Conservation (phyloP, 805 yeast genomes). For the Wickerhamiella lipophila region DNA sequence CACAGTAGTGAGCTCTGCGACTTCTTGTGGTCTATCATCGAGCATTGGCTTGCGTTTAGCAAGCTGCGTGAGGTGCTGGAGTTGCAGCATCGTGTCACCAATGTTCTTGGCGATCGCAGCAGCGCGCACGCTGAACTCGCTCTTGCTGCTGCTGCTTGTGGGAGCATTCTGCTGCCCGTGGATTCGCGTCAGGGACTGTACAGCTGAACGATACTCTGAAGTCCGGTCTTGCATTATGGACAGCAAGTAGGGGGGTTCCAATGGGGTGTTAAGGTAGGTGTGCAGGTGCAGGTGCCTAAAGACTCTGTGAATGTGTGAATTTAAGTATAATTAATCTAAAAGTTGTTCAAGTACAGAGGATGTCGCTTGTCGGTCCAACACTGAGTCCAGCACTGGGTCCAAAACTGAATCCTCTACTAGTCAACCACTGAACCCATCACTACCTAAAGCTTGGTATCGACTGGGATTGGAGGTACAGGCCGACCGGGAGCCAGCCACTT, state of each 20-base stretch:
- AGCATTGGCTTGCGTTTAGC: conserved; percentile 86
- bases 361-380: too few relatives aligned
- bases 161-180: conserved; percentile 27
- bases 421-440: not conserved
- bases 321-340: too few relatives aligned
- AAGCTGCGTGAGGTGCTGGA: conserved; percentile 66
- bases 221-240: conserved; percentile 48
- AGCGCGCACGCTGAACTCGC: conserved; percentile 60
- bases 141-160: conserved; percentile 14
- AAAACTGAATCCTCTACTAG: too few relatives aligned
- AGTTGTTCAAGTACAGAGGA: too few relatives aligned
- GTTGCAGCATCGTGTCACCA: conserved; percentile 66
- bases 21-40: conserved; percentile 88
- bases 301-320: too few relatives aligned
- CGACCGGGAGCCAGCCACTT: conserved; percentile 2
- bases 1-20: conserved; percentile 79
- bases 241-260: not conserved
- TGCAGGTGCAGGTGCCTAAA: too few relatives aligned
- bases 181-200: conserved; percentile 55
- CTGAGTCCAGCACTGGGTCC: too few relatives aligned
- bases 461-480: conserved; percentile 1
- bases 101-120: conserved; percentile 78
- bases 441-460: not conserved
- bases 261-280: too few relatives aligned
- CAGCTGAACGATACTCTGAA: conserved; percentile 85